Conservation (phyloP, 2,329 filamentous ascomycete genomes). For the Calonectria honghensis region DNA sequence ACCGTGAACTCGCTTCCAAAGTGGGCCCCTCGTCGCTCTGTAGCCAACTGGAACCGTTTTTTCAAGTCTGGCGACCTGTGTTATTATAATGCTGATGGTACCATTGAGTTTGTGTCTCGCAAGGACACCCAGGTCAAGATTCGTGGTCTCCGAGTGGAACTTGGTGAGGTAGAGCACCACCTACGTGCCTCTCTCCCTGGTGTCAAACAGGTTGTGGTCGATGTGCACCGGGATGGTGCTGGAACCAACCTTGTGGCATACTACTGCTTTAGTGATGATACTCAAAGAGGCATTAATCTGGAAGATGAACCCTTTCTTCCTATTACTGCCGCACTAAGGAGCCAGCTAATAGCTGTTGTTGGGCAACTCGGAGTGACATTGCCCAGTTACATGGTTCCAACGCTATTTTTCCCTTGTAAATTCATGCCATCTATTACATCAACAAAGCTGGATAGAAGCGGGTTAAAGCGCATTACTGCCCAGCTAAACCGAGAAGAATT, state of each 20-base stretch:
- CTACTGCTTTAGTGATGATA: not conserved
- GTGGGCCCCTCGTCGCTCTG: too few species aligned
- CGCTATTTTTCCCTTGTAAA: slow-evolving; percentile 29
- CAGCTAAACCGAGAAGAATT: slow-evolving; percentile 16
- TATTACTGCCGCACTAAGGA: not conserved
- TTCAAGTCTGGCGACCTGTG: too few species aligned
- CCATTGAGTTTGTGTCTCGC: slow-evolving; percentile 66
- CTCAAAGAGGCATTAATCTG: not conserved
- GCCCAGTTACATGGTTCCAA: slow-evolving; percentile 45
- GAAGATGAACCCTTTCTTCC: not conserved
- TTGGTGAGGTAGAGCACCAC: slow-evolving; percentile 45
- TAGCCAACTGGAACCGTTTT: too few species aligned
- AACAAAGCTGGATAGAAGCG: slow-evolving; percentile 40
- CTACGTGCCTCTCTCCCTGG: slow-evolving; percentile 17
- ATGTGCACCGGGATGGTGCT: slow-evolving; percentile 21
- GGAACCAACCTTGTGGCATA: slow-evolving; percentile 14
- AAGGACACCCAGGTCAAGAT: not conserved
- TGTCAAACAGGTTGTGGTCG: slow-evolving; percentile 15
- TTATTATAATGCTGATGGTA: slow-evolving; percentile 57
- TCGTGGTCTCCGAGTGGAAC: not conserved
- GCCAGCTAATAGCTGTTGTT: not conserved
- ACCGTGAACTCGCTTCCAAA: too few species aligned
- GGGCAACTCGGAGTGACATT: slow-evolving; percentile 18
- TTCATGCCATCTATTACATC: too few species aligned
- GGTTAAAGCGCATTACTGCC: slow-evolving; percentile 22